Conservation (phyloP, 768 basidiomycete species). For the Chalciporus sphaerocephalus region DNA sequence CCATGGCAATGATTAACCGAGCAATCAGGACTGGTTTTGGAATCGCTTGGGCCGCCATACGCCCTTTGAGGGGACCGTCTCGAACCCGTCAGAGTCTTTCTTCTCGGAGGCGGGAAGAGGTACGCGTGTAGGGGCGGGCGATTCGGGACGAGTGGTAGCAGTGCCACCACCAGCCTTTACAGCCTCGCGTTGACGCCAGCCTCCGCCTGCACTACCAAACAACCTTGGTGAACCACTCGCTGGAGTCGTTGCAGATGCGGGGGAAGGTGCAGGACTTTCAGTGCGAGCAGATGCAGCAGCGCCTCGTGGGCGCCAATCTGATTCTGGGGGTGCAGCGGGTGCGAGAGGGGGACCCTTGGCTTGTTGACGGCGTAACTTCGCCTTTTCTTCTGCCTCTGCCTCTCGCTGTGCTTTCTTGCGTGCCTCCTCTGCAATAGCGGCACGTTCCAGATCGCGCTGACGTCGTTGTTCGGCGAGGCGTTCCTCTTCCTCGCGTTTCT, state of each 20-base stretch:
- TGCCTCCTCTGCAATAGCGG: conserved; percentile 49
- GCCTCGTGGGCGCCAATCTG: conserved; percentile 13
- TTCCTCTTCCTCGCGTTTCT: conserved; percentile 62
- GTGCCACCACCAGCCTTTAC: conserved; percentile 39
- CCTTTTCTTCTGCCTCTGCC: conserved; percentile 60
- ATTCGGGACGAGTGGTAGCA: conserved; percentile 34
- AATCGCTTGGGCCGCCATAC: conserved; percentile 22
- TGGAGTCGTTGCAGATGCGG: conserved; percentile 25
- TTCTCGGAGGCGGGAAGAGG: conserved; percentile 37
- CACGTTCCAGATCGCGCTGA: conserved; percentile 48
- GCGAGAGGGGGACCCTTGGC: conserved; percentile 30
- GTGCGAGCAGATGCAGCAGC: conserved; percentile 41
- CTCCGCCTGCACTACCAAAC: conserved; percentile 35
- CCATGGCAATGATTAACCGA: not conserved
- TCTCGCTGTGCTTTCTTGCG: conserved; percentile 61
- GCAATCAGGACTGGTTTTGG: conserved; percentile 6
- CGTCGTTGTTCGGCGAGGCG: conserved; percentile 47
- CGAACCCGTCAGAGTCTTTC: conserved; percentile 70
- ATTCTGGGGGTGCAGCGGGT: conserved; percentile 21
- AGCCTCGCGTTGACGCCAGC: conserved; percentile 59
- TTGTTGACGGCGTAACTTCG: conserved; percentile 35
- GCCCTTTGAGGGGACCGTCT: conserved; percentile 42
- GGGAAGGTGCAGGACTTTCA: conserved; percentile 49
- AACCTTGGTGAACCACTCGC: conserved; percentile 31
- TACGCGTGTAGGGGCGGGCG: conserved; percentile 6